Conservation (phyloP, 2,329 filamentous ascomycete species). For the Fusarium palustre region DNA sequence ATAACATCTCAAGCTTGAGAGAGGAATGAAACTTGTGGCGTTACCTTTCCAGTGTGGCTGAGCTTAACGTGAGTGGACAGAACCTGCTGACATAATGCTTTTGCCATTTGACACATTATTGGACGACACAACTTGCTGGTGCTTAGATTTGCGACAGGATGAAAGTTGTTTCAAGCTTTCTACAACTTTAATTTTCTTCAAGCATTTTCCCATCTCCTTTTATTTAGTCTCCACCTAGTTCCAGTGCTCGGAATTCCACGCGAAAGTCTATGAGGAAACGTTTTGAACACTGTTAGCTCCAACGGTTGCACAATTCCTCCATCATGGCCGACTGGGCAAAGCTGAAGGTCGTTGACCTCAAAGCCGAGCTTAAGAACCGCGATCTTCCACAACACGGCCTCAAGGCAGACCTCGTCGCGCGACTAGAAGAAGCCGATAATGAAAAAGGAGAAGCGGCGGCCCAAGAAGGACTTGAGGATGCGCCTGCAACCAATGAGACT, state of each 20-base stretch:
- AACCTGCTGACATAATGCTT: constrained; percentile 38
- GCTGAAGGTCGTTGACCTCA: constrained; percentile 80
- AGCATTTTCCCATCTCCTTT: neutral
- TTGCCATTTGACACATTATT: constrained; percentile 18
- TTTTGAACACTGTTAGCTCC: constrained; percentile 6
- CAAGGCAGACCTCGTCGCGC: constrained; percentile 77
- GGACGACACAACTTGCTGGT: constrained; percentile 18
- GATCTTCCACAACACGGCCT: constrained; percentile 77
- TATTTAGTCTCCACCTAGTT: neutral
- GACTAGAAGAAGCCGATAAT: constrained; percentile 58
- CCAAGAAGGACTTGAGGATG: constrained; percentile 22
- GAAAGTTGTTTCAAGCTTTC: constrained; percentile 19
- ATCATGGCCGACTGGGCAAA: constrained; percentile 65
- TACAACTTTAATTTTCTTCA: constrained; percentile 14
- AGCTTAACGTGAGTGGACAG: neutral
- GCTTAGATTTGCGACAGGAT: constrained; percentile 42
- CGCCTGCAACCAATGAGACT: constrained; percentile 22
- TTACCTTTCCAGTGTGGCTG: constrained; percentile 14
- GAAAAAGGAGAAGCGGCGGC: constrained; percentile 12
- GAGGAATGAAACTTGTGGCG: constrained; percentile 4
- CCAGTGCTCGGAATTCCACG: too few species aligned
- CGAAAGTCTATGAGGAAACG: neutral
- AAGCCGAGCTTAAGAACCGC: constrained; percentile 78
- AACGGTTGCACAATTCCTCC: constrained; percentile 26
- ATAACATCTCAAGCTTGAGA: neutral